Conservation (phyloP, 257 asterid genomes). For the Gentiana macrophylla region DNA sequence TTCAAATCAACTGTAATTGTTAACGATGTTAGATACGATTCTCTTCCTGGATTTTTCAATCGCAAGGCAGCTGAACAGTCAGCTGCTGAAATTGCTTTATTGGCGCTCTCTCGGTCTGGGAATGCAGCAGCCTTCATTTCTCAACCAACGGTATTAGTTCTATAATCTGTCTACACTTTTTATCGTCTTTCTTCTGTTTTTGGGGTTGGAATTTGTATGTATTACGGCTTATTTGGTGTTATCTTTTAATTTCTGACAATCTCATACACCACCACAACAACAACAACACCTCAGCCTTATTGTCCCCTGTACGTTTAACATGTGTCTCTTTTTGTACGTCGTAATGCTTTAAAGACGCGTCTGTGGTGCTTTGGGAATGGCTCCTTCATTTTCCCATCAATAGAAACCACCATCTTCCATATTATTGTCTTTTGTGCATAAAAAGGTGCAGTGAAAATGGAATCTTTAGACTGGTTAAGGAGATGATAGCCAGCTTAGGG, state of each 20-base stretch:
- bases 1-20: constrained; percentile 76
- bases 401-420: no score
- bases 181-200: neutral
- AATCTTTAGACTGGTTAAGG: no score
- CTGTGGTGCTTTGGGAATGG: no score
- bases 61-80: constrained; percentile 98
- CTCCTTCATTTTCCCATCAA: no score
- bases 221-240: no score
- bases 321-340: no score
- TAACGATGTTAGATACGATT: constrained; percentile 56
- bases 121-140: constrained; percentile 42
- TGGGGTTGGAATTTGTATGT: neutral
- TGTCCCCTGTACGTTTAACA: no score
- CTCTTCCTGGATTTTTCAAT: constrained; percentile 82
- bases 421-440: neutral
- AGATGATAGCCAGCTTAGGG: no score
- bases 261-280: no score
- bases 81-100: constrained; percentile 97
- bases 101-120: constrained; percentile 37
- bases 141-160: constrained; percentile 62
- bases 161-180: neutral
- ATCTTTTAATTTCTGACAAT: no score
- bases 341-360: no score
- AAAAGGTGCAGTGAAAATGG: neutral
- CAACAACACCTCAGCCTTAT: no score